Evolutionary conservation across 2,329 filamentous ascomycete genomes (phyloP), one percentile per base, ranked within the genome.

Genomic region (Sporothrix brunneoviolacea): DNA sequence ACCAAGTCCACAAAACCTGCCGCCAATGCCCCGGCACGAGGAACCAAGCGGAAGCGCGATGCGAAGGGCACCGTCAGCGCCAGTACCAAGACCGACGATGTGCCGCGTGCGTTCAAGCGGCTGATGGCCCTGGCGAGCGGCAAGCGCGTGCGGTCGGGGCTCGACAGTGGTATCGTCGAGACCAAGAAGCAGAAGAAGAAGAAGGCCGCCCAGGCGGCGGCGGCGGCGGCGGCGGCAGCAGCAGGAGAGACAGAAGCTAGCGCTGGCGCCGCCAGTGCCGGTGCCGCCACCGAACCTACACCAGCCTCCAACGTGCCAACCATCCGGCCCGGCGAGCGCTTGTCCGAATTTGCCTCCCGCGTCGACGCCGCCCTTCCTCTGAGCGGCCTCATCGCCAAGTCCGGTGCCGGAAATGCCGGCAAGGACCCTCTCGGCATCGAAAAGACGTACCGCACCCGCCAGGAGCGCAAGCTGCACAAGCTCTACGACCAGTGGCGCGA

Each of bases 291-390:
- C n/a, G n/a, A n/a, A n/a, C n/a, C n/a, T n/a, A n/a, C n/a, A n/a
- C 8, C 42, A 12, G n/a, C 39, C 9, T 35, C 59, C 4, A 68
- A 73, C 22, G 61, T 75, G 3, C 83, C 82, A 0, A 87, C 79
- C 42, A 96, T 97, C 56, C 77, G 81, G 15, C 90, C 91, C 0
- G 88, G 89, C 46, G 93, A 98, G 67, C 80, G 81, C 46, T 72
- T 97, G 62, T 81, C 84, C 4, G 86, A 94, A 47, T 98, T 94
- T 63, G 73, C 83, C 8, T 80, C 83, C 10, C 82, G 91, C 27
- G 93, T 98, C 7, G 85, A 97, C 63, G 86, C 88, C 43, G 83
- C 88, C 0, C 73, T 97, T 7, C 91, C 91, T 0, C 70, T 98
- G 0, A 72, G 81, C 8, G 83, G 84, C 0, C 73, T 96, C 8